Evolutionary conservation across 176 grass and related monocot genomes (phyloP).

Genomic region (Hordeum vulgare): MorexV3_pseudomolecules_assembly NC_058519.1:63021029-63021528

Average conservation of each 20-base stretch:
- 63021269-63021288: neutral
- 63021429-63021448: neutral
- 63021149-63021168: neutral
- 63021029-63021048: too few relatives aligned
- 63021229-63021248: neutral
- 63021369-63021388: neutral
- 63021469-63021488: neutral
- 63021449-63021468: neutral
- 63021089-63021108: neutral
- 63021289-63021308: too few relatives aligned
- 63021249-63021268: neutral
- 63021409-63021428: neutral
- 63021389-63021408: neutral
- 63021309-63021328: neutral
- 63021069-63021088: neutral
- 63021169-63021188: neutral
- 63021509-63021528: neutral
- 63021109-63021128: neutral
- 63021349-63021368: neutral
- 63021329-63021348: too few relatives aligned
- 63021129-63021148: neutral
- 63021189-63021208: neutral
- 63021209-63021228: neutral
- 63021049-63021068: neutral
- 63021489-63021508: neutral